Evolutionary conservation across 768 basidiomycete genomes (phyloP), one percentile per base, ranked within the genome.

Genomic region (Termitomyces sp.): DNA sequence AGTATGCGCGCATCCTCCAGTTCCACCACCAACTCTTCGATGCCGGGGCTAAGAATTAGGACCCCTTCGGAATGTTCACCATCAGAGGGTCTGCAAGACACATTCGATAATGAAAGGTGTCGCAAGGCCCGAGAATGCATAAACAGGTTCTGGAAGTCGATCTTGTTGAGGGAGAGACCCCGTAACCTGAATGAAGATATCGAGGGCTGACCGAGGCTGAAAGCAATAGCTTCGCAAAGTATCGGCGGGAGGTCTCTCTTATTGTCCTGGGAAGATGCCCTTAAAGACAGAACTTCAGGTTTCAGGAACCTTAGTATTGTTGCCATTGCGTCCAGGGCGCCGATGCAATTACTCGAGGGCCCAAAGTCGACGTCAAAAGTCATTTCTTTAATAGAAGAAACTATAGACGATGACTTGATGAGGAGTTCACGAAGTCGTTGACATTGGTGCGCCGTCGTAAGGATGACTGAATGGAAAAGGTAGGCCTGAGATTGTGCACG

Each of bases 131-230:
- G 39, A 18, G 56, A 37, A 50, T 55, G 46, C 22, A 31, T 45
- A 31, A 61, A 57, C 5, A 62, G 18, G 27, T 39, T 58, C 30
- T 55, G 58, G 9, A 58, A 55, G 20, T 62, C 58, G 36, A 22
- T 22, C 20, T 6, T 20, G 39, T 41, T 33, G 33, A 58, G 50
- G 22, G 53, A 50, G 16, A 49, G 31, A 34, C 33, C n/a, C n/a
- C 49, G 36, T 48, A 58, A 33, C 6, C n/a, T 44, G 4, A 61
- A 45, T 20, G 60, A 57, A 18, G 18, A 22, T 30, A 61, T 24
- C 30, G 57, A 54, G 0, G 60, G 37, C 16, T 47, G 61, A 8
- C 22, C 42, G 42, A 61, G 52, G 24, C 46, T 37, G 42, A 55
- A 24, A 20, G 44, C 44, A 16, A 59, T 33, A 13, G 50, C 30